Evolutionary conservation across 2,329 filamentous ascomycete genomes (phyloP), one percentile per base, ranked within the genome.

Genomic region (Cryoendolithus antarcticus): DNA sequence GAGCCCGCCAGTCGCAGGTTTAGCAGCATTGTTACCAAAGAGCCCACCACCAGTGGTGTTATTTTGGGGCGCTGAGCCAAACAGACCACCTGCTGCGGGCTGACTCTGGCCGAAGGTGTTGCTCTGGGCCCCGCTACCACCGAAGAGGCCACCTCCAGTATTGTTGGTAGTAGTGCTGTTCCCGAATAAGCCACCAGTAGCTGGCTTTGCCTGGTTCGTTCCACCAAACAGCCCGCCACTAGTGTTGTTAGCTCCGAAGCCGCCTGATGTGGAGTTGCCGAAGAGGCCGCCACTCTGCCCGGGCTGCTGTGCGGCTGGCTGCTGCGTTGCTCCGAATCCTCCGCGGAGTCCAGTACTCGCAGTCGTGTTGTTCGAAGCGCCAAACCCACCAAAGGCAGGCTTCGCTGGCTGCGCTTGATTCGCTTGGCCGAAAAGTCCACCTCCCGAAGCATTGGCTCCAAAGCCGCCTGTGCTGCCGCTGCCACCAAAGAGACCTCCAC

Each of bases 161-260:
- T 58, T 67, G 39, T 48, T 56, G 34, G 55, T 62, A 53, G 48
- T 42, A 45, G 51, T 47, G 31, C 50, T 43, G 28, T 42, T 45
- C 4, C 64, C 64, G 42, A 69, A 69, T 4, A 66, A 49, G 19
- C 64, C 59, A 29, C 67, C 64, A 10, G 44, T 44, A 19, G 50
- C 51, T 36, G 52, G 53, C 47, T 57, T 57, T 35, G 44, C 44
- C 30, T 40, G 30, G 21, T 47, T 50, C 3, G 42, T 41, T 9
- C 46, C 44, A n/a, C 66, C 66, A 42, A 70, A 70, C 32, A 59
- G 46, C 11, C 55, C 60, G 13, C 72, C 53, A 31, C 49, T 51
- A 9, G 57, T 61, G 31, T 66, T 56, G 9, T 40, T 48, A 6
- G 44, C 30, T 32, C 73, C 73, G 34, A 56, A 56, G 34, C 74